phyloP scores from a whole-genome alignment of 108 stramenopile genomes.

The Discostella stelligeroides region DNA sequence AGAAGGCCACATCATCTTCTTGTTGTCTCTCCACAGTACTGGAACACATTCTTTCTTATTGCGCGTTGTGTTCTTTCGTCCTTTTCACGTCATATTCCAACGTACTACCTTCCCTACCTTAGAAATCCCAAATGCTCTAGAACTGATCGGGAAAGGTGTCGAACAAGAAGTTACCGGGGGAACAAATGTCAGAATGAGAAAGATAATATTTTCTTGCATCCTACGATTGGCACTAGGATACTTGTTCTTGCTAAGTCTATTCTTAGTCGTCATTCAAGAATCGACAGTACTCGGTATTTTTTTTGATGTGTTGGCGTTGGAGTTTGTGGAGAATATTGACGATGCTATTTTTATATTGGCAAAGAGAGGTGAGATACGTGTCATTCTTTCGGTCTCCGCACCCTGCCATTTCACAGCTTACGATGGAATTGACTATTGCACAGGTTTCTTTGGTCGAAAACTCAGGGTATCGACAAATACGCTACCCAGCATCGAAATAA shows the following conservation, averaged over 20 bases:
- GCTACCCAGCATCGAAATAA: background rate
- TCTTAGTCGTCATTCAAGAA: constrained; percentile 14
- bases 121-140: constrained; percentile 25
- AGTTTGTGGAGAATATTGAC: constrained; percentile 80
- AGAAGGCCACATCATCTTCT: background rate
- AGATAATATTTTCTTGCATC: constrained; percentile 12
- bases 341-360: constrained; percentile 37
- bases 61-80: too few species aligned
- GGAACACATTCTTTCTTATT: too few species aligned
- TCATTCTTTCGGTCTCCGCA: too few species aligned
- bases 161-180: background rate
- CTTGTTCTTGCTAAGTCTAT: constrained; percentile 13
- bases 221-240: constrained; percentile 18
- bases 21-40: too few species aligned
- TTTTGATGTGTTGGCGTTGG: constrained; percentile 51
- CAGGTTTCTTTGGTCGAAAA: constrained; percentile 19
- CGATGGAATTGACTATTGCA: background rate
- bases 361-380: constrained; percentile 18
- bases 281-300: constrained; percentile 18
- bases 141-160: constrained; percentile 20
- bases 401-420: too few species aligned
- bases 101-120: background rate
- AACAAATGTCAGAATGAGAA: background rate
- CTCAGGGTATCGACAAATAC: constrained; percentile 3
- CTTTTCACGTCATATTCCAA: background rate